These are phyloP conservation scores for Zasmidium cellare DNA, from an alignment of 2,329 filamentous ascomycete species.

Conservation along the genomic window DNA sequence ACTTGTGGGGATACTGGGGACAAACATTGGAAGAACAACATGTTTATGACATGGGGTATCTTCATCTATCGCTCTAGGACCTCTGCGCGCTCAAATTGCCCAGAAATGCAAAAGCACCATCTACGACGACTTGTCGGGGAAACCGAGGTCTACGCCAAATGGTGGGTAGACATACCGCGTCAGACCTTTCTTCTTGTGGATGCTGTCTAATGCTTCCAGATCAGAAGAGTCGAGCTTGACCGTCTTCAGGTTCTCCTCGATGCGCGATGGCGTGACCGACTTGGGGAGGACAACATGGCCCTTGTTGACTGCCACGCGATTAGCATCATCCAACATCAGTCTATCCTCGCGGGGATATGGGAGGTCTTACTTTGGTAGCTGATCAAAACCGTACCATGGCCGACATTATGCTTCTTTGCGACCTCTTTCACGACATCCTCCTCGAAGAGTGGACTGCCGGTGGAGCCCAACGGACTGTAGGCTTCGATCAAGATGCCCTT, in stretches of 20 bases:
- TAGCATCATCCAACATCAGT: too few species aligned
- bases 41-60: not conserved
- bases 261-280: constrained; percentile 59
- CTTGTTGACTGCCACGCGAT: constrained; percentile 56
- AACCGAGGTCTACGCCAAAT: constrained; percentile 51
- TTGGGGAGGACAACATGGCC: constrained; percentile 68
- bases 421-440: constrained; percentile 49
- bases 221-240: constrained; percentile 67
- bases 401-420: constrained; percentile 51
- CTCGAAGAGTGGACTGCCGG: constrained; percentile 49
- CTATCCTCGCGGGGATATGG: too few species aligned
- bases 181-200: constrained; percentile 49
- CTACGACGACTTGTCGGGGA: constrained; percentile 49
- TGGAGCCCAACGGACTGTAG: constrained; percentile 58
- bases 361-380: constrained; percentile 74
- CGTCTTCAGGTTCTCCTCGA: constrained; percentile 67
- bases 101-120: not conserved
- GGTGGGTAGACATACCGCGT: constrained; percentile 52
- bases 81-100: not conserved
- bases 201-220: constrained; percentile 50
- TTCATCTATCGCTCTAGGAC: not conserved
- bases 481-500: constrained; percentile 72
- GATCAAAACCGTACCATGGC: constrained; percentile 60
- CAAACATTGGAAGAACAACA: not conserved
- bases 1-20: too few species aligned